Evolutionary conservation across 495 filamentous ascomycete genomes (phyloP).

Genomic region (Penicillium pancosmium): DNA sequence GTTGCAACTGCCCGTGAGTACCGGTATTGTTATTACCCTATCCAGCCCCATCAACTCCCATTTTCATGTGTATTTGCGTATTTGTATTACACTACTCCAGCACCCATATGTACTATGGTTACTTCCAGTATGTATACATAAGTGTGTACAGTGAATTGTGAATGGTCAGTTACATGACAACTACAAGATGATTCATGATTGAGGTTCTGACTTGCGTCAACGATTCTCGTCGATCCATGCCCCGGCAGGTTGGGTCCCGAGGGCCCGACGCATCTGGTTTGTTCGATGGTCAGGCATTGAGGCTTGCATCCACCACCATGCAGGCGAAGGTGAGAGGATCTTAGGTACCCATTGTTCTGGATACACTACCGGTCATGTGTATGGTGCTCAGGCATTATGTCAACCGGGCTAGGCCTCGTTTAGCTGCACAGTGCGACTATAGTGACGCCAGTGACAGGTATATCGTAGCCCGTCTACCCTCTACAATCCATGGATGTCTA

Average conservation of each 20-base stretch:
- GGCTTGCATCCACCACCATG: slow-evolving; percentile 24
- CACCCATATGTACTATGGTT: too few relatives aligned
- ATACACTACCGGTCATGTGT: neutral
- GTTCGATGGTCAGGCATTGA: slow-evolving; percentile 22
- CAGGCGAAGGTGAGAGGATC: slow-evolving; percentile 1
- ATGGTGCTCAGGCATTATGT: neutral
- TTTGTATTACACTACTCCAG: too few relatives aligned
- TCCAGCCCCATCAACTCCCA: neutral
- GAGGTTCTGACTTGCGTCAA: too few relatives aligned
- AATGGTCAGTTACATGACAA: too few relatives aligned
- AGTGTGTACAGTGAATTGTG: too few relatives aligned
- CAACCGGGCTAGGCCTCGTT: neutral
- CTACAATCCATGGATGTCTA: neutral
- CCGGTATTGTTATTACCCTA: neutral
- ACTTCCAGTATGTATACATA: too few relatives aligned
- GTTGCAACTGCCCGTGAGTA: neutral
- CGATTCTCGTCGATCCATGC: neutral
- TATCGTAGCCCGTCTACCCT: neutral
- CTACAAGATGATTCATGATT: too few relatives aligned
- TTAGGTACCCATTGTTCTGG: neutral
- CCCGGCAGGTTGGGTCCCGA: slow-evolving; percentile 9
- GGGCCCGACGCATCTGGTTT: slow-evolving; percentile 15
- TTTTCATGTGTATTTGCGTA: too few relatives aligned
- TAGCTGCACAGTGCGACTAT: neutral
- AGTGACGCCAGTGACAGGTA: neutral